Evolutionary conservation across 1,284 basidiomycete species (phyloP).

Genomic region (Gymnopus androsaceus): DNA sequence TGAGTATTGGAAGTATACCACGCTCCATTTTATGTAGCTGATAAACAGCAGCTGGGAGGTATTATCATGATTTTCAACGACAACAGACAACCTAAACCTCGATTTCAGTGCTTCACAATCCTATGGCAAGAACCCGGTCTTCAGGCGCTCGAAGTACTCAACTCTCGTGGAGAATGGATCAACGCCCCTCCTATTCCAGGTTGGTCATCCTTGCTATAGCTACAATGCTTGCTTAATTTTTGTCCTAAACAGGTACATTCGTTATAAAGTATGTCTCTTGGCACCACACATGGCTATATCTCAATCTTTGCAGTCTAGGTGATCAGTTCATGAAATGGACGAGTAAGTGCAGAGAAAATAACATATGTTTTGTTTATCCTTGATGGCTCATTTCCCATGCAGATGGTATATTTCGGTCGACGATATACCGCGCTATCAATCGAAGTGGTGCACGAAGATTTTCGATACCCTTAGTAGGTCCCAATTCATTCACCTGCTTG

Average conservation of each 20-base stretch:
- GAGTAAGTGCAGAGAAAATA: slow-evolving; percentile 56
- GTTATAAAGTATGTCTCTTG: slow-evolving; percentile 68
- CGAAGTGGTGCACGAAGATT: slow-evolving; percentile 59
- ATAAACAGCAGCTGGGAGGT: slow-evolving; percentile 55
- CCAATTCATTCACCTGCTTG: too few relatives aligned
- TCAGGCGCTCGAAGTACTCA: slow-evolving; percentile 72
- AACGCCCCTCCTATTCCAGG: slow-evolving; percentile 61
- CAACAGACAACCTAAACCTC: background rate
- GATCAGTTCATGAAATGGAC: slow-evolving; percentile 81
- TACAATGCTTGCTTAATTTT: slow-evolving; percentile 23
- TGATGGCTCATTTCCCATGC: slow-evolving; percentile 1
- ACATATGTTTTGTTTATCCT: background rate
- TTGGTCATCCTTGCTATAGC: slow-evolving; percentile 13
- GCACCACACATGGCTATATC: too few relatives aligned
- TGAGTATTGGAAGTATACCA: slow-evolving; percentile 34
- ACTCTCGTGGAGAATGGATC: slow-evolving; percentile 64
- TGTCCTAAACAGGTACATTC: slow-evolving; percentile 30
- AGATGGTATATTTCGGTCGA: slow-evolving; percentile 82
- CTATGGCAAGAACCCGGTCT: slow-evolving; percentile 66
- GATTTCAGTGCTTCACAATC: slow-evolving; percentile 69
- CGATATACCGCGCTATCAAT: slow-evolving; percentile 75
- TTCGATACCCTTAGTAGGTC: slow-evolving; percentile 70
- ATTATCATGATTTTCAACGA: slow-evolving; percentile 10
- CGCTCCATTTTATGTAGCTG: slow-evolving; percentile 1
- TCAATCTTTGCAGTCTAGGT: slow-evolving; percentile 51